phyloP scores from a whole-genome alignment of 2,329 filamentous ascomycete species.

The Pyricularia grisea region DNA sequence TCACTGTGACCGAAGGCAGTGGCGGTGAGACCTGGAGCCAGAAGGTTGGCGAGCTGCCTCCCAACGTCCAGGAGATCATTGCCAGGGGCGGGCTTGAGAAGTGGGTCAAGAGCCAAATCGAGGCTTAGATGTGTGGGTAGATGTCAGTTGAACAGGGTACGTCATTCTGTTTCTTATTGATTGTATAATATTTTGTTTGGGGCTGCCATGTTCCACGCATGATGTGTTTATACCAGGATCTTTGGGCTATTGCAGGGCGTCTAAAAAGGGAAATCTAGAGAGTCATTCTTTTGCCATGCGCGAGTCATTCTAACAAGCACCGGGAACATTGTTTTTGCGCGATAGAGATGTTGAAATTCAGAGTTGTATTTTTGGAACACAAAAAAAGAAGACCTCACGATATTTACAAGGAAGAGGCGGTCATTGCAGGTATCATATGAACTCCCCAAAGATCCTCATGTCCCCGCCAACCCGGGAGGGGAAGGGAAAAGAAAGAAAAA shows the following conservation, averaged over 20 bases:
- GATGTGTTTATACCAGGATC: neutral
- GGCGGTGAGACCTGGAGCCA: slow-evolving; percentile 63
- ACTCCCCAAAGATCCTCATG: neutral
- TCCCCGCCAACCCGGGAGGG: neutral
- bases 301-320: neutral
- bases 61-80: slow-evolving; percentile 79
- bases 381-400: neutral
- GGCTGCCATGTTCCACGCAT: neutral
- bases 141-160: neutral
- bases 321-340: neutral
- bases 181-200: neutral
- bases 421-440: neutral
- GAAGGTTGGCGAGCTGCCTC: slow-evolving; percentile 47
- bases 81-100: slow-evolving; percentile 68
- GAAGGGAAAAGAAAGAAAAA: neutral
- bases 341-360: neutral
- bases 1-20: slow-evolving; percentile 57
- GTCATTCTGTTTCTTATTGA: neutral
- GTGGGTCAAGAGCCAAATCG: slow-evolving; percentile 70
- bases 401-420: neutral
- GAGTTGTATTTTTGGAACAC: neutral
- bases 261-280: neutral
- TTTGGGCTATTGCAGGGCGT: neutral
- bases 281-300: neutral
- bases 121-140: slow-evolving; percentile 22